Conservation (phyloP, 768 basidiomycete genomes). For the Pisolithus orientalis region DNA sequence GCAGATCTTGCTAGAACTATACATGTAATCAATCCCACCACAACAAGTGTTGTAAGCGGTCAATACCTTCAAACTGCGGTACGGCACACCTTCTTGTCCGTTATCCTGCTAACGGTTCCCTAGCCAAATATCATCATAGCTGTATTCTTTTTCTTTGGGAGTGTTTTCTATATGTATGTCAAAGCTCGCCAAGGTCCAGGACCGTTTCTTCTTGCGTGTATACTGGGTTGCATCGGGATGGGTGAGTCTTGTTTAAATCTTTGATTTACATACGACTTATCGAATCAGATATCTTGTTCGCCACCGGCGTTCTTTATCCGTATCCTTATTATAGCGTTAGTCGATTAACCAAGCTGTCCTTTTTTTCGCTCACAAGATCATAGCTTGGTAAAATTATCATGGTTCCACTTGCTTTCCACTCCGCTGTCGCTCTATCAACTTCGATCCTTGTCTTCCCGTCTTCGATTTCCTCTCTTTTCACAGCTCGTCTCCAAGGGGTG, state of each 20-base stretch:
- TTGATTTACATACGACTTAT: not conserved
- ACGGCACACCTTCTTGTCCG: conserved; percentile 2
- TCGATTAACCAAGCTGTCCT: not conserved
- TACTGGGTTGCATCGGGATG: conserved; percentile 56
- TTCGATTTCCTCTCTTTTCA: conserved; percentile 56
- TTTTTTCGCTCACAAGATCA: not conserved
- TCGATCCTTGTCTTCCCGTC: conserved; percentile 57
- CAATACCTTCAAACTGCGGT: conserved; percentile 50
- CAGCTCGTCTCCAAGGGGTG: conserved; percentile 40
- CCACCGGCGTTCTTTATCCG: conserved; percentile 55
- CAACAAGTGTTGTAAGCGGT: conserved; percentile 40
- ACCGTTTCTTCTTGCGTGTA: conserved; percentile 48
- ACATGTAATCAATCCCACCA: conserved; percentile 32
- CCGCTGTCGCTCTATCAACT: conserved; percentile 44
- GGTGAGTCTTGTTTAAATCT: conserved; percentile 29
- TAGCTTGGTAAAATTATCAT: conserved; percentile 47
- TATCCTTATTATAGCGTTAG: conserved; percentile 54
- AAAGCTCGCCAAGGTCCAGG: conserved; percentile 58
- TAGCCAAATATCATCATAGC: conserved; percentile 55
- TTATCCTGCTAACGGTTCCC: not conserved
- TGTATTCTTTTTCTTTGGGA: conserved; percentile 60
- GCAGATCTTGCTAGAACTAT: conserved; percentile 50
- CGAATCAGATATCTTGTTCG: conserved; percentile 48
- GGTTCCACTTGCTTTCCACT: conserved; percentile 55
- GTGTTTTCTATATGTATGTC: conserved; percentile 49